Evolutionary conservation across 2,329 filamentous ascomycete species (phyloP), one percentile per base, ranked within the genome.

Genomic region (Thelonectria olida): DNA sequence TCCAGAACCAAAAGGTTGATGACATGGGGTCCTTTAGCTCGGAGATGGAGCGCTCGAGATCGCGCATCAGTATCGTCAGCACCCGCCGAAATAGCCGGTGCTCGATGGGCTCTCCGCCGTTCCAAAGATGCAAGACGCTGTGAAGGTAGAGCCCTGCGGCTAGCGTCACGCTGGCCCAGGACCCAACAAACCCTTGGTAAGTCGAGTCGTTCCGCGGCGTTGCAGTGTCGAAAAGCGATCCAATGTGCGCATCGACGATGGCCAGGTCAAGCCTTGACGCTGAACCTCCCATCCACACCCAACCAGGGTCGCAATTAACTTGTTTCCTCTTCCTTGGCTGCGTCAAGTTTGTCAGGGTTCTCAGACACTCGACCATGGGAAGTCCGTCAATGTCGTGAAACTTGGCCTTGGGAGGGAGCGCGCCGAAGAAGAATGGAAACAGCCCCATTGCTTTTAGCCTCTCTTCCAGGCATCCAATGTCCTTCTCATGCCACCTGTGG

Each of bases 211-310:
- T 7, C 1, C 15, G 10, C 1, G 20, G 12, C 0, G 17, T 19
- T 2, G 5, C 28, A 1, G 55, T 44, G 2, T 58, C 47, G 1
- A 61, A 66, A 1, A 70, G 45, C 0, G 68, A 71, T 0, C 49
- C 44, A 20, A 71, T 56, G 17, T 71, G 68, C 1, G 65, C 63
- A 8, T 61, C 54, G 15, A 68, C 58, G 2, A 64, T 62, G 0
- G 52, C 57, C 7, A 63, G 59, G 0, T 67, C 51, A 1, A 71
- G 22, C 1, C 54, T 57, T 2, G 68, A 71, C 8, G 68, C 68
- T 1, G 68, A 67, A 6, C 68, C 68, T 8, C 71, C 68, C 0
- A 58, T 54, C 68, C 68, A 71, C 7, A 68, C 63, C 58, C 61
- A 60, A 4, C 63, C 48, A 9, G 68, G 68, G 25, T 71, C 68